Evolutionary conservation across 805 yeast genomes (phyloP).

Genomic region (Yarrowia keelungensis): DNA sequence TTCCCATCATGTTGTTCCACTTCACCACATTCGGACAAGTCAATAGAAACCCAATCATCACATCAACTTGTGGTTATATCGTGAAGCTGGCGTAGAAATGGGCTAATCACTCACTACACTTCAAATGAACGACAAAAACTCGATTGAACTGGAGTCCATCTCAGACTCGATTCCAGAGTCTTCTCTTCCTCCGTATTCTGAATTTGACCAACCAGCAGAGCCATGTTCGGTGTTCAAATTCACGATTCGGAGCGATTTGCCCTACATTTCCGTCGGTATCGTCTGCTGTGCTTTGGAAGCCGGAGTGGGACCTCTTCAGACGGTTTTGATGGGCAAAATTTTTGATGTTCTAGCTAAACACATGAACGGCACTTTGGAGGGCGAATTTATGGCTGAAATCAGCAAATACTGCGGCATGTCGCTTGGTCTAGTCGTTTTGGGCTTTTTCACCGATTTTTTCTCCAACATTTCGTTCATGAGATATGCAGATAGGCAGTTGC

Average conservation of each 20-base stretch:
- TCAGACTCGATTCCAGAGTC: not conserved
- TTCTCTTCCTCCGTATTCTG: not conserved
- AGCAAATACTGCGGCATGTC: slow-evolving; percentile 51
- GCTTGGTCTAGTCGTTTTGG: slow-evolving; percentile 57
- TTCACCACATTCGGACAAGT: no score
- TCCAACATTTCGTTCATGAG: slow-evolving; percentile 66
- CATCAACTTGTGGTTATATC: no score
- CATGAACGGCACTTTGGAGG: slow-evolving; percentile 52
- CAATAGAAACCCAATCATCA: no score
- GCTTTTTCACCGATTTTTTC: slow-evolving; percentile 53
- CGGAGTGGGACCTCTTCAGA: slow-evolving; percentile 43
- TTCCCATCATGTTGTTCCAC: no score
- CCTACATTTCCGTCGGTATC: not conserved
- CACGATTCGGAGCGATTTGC: slow-evolving; percentile 1
- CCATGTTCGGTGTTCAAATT: slow-evolving; percentile 29
- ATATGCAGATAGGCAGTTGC: slow-evolving; percentile 76
- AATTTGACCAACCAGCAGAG: slow-evolving; percentile 3
- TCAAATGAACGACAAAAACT: not conserved
- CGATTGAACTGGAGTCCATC: not conserved
- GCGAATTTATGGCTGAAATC: slow-evolving; percentile 49
- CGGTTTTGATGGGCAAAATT: slow-evolving; percentile 70
- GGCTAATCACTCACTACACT: no score
- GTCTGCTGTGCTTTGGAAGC: slow-evolving; percentile 4
- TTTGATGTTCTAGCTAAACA: slow-evolving; percentile 53
- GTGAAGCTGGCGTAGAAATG: no score